Base-by-base conservation (phyloP, 2,329 filamentous ascomycete species). In the Trichophyton rubrum region DNA sequence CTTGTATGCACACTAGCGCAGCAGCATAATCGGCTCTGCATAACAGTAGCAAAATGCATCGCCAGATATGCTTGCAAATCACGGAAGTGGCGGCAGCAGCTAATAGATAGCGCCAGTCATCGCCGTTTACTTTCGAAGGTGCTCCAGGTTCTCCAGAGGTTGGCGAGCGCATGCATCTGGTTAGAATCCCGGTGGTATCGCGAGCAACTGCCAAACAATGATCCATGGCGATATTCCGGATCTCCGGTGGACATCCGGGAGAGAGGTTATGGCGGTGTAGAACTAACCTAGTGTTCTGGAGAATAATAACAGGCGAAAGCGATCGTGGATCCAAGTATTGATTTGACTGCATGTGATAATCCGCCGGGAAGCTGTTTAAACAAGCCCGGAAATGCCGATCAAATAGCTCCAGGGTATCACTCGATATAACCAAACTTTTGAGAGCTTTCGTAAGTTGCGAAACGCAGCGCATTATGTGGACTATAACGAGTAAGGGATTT, bases 221-320 rank as follows among this genome's bases (percentile, higher is more conserved):
- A 62, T 91, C 86, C 30, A 96, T 76, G 1, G 93, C 90, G 5
- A 83, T 81, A 2, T 80, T 74, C 49, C 92, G 83, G 47, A 86
- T 82, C 35, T 86, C 80, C 1, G 78, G 72, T 0, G 85, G 80
- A 68, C 87, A 90, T 8, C 78, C 78, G 0, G 90, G 88, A 0
- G 85, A 85, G 7, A 97, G 79, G 68, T 97, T 96, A 68, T 95
- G 90, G 47, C 93, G 84, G 72, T 96, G 89, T 7, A 99, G 81
- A 41, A 93, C 79, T 33, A 96, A 81, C n/a, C 90, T 86, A 15
- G 87, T 86, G 62, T 89, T 88, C 63, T 96, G 86, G 7, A 97
- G 81, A 68, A 89, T 86, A 35, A 88, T 81, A 7, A 95, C 78
- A 0, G 90, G 88, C 27, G 85, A 83, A 13, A 97, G 78, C 45